phyloP scores from a whole-genome alignment of 306 rosid genomes.

The Carpinus fangiana region DNA sequence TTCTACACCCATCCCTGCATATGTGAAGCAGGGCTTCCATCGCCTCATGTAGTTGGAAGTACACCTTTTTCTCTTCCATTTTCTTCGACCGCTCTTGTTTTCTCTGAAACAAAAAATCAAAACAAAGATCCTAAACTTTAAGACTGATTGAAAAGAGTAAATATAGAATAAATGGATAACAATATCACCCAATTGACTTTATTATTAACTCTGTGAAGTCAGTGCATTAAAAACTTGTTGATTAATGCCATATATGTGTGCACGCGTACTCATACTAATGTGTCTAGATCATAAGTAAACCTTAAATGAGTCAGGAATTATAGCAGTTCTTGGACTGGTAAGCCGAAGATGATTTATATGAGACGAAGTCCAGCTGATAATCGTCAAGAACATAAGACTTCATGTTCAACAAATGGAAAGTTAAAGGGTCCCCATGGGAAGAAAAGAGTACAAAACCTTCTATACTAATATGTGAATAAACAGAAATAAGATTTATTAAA shows the following conservation, averaged over 20 bases:
- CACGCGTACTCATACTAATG: not conserved
- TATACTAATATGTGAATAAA: not conserved
- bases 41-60: conserved; percentile 52
- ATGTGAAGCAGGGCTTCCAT: conserved; percentile 59
- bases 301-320: not conserved
- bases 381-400: not conserved
- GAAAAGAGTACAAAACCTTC: not conserved
- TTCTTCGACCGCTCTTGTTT: conserved; percentile 40
- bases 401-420: not conserved
- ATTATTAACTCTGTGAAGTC: not conserved
- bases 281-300: not conserved
- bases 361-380: not conserved
- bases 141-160: not conserved
- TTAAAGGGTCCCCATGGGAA: not conserved
- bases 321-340: not conserved
- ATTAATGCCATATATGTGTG: not conserved
- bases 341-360: not conserved
- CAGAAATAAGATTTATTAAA: not conserved
- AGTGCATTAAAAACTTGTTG: not conserved
- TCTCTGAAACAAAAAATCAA: conserved; percentile 29
- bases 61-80: conserved; percentile 48
- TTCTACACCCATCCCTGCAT: conserved; percentile 56
- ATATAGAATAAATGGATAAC: not conserved
- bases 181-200: not conserved
- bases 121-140: not conserved